These are phyloP conservation scores for Cryptosporidium ubiquitum DNA, from an alignment of 169 alveolate genomes.

Conservation along the genomic window DNA sequence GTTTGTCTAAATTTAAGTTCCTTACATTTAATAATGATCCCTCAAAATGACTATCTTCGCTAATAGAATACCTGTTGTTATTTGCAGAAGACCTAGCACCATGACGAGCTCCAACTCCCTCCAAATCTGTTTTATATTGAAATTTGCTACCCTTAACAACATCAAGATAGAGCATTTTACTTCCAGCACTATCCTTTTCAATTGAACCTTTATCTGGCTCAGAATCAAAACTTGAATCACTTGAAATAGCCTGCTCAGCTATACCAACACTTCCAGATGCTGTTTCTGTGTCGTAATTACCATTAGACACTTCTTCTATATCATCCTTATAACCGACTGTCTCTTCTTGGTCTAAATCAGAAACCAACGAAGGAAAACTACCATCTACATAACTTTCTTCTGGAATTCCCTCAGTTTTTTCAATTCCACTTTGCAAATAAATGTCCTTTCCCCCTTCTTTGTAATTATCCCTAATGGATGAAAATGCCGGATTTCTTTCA, in stretches of 20 bases:
- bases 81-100: not conserved
- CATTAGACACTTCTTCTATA: not conserved
- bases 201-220: conserved; percentile 15
- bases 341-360: conserved; percentile 16
- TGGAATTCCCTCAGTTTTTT: not conserved
- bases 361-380: conserved; percentile 24
- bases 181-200: conserved; percentile 1
- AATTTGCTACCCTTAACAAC: conserved; percentile 45
- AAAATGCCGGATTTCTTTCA: not conserved
- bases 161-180: conserved; percentile 42
- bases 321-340: not conserved
- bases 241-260: not conserved
- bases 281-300: conserved; percentile 25
- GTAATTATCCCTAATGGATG: not conserved
- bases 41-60: not conserved
- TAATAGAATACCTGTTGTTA: not conserved
- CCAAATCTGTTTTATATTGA: not conserved
- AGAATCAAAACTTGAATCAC: conserved; percentile 38
- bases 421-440: not conserved
- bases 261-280: conserved; percentile 24
- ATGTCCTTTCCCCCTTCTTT: not conserved
- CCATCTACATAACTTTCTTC: not conserved
- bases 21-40: not conserved
- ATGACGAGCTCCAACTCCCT: not conserved
- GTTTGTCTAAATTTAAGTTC: conserved; percentile 8